phyloP scores from a whole-genome alignment of 2,329 filamentous ascomycete species.

The Endocalyx cinctus region DNA sequence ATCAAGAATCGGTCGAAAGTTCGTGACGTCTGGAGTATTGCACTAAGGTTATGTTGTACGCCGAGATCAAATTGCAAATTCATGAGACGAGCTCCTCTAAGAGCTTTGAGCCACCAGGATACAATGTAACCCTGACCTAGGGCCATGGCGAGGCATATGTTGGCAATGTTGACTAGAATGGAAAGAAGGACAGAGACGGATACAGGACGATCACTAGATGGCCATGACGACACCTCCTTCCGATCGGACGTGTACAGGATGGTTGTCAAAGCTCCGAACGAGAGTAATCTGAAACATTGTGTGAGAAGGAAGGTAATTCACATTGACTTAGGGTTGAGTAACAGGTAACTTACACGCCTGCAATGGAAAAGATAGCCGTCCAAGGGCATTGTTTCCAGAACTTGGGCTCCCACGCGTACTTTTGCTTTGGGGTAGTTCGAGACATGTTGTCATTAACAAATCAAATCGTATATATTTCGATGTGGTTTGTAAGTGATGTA shows the following conservation, averaged over 20 bases:
- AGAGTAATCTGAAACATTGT: neutral
- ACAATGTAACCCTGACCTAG: conserved; percentile 1
- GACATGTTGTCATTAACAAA: no score
- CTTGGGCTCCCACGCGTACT: neutral
- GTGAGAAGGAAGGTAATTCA: neutral
- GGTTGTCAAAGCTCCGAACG: neutral
- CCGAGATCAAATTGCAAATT: conserved; percentile 1
- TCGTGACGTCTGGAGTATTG: neutral
- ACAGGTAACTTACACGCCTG: conserved; percentile 1
- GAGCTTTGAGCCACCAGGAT: conserved; percentile 1
- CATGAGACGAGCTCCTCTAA: neutral
- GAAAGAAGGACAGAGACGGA: neutral
- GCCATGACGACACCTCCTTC: conserved; percentile 1
- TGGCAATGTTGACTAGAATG: neutral
- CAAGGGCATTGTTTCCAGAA: conserved; percentile 1
- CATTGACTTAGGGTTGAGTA: neutral
- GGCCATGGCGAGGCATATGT: conserved; percentile 1
- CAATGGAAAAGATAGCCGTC: neutral
- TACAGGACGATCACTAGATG: neutral
- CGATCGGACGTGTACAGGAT: neutral
- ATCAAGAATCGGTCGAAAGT: neutral
- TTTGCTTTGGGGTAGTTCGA: neutral
- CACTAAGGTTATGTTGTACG: neutral
- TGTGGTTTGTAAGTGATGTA: no score
- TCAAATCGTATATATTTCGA: no score